These are phyloP conservation scores for Radiomyces spectabilis DNA, from an alignment of 192 early-diverging fungal genomes.

Conservation along the genomic window DNA sequence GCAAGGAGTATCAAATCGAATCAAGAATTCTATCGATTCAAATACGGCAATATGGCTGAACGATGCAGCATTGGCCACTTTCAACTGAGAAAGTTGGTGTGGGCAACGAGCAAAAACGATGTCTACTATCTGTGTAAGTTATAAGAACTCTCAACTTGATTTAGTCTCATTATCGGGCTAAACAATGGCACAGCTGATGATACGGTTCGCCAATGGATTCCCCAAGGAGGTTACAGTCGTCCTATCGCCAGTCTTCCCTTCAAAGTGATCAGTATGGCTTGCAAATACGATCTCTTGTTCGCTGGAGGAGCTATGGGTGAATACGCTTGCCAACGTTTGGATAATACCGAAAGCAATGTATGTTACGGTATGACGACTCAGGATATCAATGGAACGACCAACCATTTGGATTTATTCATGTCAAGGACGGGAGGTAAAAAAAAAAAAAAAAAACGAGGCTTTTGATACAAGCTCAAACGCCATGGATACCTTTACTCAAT, in stretches of 20 bases:
- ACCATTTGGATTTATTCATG: too few relatives aligned
- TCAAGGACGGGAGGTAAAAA: too few relatives aligned
- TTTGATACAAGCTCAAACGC: too few relatives aligned
- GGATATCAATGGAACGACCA: too few relatives aligned
- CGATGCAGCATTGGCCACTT: constrained; percentile 53
- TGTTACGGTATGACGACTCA: too few relatives aligned
- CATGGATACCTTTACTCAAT: too few relatives aligned
- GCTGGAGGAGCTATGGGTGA: constrained; percentile 49
- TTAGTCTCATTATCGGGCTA: too few relatives aligned
- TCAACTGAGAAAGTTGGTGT: constrained; percentile 57
- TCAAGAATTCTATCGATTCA: constrained; percentile 40
- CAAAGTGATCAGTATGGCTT: constrained; percentile 47
- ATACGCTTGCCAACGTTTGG: constrained; percentile 22
- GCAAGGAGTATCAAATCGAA: too few relatives aligned
- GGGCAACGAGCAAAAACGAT: constrained; percentile 50
- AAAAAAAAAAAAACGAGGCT: too few relatives aligned
- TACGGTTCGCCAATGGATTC: constrained; percentile 36
- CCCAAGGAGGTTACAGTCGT: constrained; percentile 24
- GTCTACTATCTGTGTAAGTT: constrained; percentile 43
- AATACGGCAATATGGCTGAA: constrained; percentile 30
- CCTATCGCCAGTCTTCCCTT: constrained; percentile 25
- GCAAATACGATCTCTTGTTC: constrained; percentile 31
- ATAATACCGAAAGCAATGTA: constrained; percentile 2
- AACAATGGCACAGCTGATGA: too few relatives aligned
- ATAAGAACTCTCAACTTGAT: background rate